A percentile compares a stretch with the other conserved stretches of the same genome.
Conservation (phyloP, 1,284 basidiomycete species). For the Salmacisia buchloeana region DNA sequence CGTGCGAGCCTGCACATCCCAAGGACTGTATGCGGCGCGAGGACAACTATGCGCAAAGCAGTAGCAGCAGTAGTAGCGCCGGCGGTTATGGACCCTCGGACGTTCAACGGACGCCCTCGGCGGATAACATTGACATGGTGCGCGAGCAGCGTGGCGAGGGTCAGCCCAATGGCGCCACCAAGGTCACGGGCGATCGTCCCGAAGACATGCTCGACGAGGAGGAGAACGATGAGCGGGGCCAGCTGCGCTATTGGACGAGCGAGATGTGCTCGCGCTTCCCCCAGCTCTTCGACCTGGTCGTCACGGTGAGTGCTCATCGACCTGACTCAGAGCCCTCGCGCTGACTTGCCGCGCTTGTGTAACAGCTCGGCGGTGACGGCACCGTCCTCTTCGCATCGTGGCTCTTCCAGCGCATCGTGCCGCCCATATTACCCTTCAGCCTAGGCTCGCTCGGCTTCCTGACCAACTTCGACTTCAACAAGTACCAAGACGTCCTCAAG, state of each 20-base stretch:
- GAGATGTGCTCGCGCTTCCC: slow-evolving; percentile 89
- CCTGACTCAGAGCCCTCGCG: slow-evolving; percentile 12
- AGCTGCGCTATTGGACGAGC: slow-evolving; percentile 93
- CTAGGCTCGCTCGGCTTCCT: slow-evolving; percentile 97
- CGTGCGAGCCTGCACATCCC: slow-evolving; percentile 50
- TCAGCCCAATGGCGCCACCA: neutral
- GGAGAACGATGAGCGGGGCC: slow-evolving; percentile 60
- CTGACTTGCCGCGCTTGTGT: neutral
- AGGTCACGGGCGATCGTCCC: neutral
- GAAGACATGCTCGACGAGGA: slow-evolving; percentile 51
- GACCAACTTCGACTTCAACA: slow-evolving; percentile 92
- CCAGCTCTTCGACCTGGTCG: slow-evolving; percentile 94
- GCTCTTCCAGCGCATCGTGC: slow-evolving; percentile 97
- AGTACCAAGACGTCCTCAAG: slow-evolving; percentile 82
- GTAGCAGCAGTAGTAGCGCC: slow-evolving; percentile 16
- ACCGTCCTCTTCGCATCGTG: slow-evolving; percentile 98
- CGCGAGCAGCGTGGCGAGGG: neutral
- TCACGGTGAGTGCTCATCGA: slow-evolving; percentile 78
- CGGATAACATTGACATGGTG: slow-evolving; percentile 7
- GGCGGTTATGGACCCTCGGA: neutral
- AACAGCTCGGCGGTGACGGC: slow-evolving; percentile 78
- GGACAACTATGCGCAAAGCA: neutral
- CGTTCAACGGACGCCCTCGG: slow-evolving; percentile 11
- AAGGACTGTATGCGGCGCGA: neutral
- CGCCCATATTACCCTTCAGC: slow-evolving; percentile 92